Base-by-base conservation (phyloP, 371 early-diverging fungal genomes). In the Mucor ambiguus region DNA sequence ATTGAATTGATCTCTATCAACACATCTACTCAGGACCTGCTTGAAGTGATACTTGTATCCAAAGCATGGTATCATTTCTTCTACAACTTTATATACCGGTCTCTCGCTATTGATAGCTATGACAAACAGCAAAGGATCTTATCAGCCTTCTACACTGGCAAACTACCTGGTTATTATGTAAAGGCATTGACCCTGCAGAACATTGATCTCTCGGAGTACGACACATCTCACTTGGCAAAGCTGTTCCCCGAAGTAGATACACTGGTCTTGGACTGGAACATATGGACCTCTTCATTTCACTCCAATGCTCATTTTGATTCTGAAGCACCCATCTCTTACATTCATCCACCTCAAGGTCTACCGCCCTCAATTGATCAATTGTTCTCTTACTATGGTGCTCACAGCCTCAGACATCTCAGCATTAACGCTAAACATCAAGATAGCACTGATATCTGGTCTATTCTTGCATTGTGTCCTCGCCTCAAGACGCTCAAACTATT, bases 1-100 rank as follows among this genome's bases (percentile, higher is more conserved):
- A 60, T 64, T 26, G 69, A 63, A 11, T 26, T 69, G 24, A 52
- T 69, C 11, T 63, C 69, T 16, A 14, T 12, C 20, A n/a, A 60
- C 30, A 46, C 56, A 4, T 26, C 35, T 12, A 64, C 14, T 11
- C 18, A 44, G 11, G 69, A 69, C 46, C 32, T 69, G 10, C 37
- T 69, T 16, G n/a, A 64, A 37, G 48, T 48, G 4, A 33, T 69
- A 14, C 57, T 60, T 16, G 69, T 69, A n/a, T 69, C 69, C 18
- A 63, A 63, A 60, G n/a, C 64, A 10, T 69, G 69, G 69, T 54
- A 69, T 33, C 26, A 52, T 20, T 44, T 32, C 28, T 69, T 69
- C 28, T 29, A 64, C 14, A 14, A 30, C 16, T 69, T 60, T 32
- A 24, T 69, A 3, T 69, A 64, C 29, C 48, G 54, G 18, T 28